These are phyloP conservation scores for Panicum hallii DNA, from an alignment of 202 grass and related monocot species.

Conservation along the genomic window DNA sequence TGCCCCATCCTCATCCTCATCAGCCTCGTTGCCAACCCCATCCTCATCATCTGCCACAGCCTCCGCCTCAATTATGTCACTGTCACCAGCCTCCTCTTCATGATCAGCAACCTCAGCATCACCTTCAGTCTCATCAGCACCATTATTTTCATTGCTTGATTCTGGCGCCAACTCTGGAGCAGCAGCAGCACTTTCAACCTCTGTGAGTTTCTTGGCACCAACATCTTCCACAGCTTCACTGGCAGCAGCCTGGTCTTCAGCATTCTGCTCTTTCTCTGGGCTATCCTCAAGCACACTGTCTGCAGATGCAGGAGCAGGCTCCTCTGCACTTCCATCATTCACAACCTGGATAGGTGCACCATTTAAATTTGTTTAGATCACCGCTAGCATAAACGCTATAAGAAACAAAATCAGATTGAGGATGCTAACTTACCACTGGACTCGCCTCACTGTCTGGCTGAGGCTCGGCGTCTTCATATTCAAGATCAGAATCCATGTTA, in stretches of 20 bases:
- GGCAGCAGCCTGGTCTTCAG: conserved; percentile 11
- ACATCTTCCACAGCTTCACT: conserved; percentile 42
- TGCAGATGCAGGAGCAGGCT: conserved; percentile 15
- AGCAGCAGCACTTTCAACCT: conserved; percentile 36
- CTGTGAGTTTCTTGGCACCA: conserved; percentile 22
- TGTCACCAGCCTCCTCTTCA: conserved; percentile 33
- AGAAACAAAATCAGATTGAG: conserved; percentile 35
- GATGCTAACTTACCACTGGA: conserved; percentile 45
- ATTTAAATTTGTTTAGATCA: conserved; percentile 32
- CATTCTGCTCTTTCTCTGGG: conserved; percentile 29
- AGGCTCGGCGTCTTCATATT: neutral
- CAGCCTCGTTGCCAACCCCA: conserved; percentile 54
- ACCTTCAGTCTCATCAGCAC: conserved; percentile 25
- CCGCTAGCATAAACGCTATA: conserved; percentile 32
- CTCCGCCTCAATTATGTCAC: conserved; percentile 37
- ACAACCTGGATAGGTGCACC: conserved; percentile 35
- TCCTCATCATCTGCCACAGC: conserved; percentile 48
- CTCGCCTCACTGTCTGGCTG: conserved; percentile 24
- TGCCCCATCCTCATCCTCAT: conserved; percentile 56
- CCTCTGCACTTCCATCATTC: conserved; percentile 12
- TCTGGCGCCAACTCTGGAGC: conserved; percentile 40
- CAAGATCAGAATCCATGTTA: conserved; percentile 23
- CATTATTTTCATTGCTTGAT: conserved; percentile 25
- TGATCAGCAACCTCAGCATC: conserved; percentile 14
- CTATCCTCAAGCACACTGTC: conserved; percentile 32